These are phyloP conservation scores for Pythium rhizo-oryzae DNA, from an alignment of 352 stramenopile species.

Conservation along the genomic window DNA sequence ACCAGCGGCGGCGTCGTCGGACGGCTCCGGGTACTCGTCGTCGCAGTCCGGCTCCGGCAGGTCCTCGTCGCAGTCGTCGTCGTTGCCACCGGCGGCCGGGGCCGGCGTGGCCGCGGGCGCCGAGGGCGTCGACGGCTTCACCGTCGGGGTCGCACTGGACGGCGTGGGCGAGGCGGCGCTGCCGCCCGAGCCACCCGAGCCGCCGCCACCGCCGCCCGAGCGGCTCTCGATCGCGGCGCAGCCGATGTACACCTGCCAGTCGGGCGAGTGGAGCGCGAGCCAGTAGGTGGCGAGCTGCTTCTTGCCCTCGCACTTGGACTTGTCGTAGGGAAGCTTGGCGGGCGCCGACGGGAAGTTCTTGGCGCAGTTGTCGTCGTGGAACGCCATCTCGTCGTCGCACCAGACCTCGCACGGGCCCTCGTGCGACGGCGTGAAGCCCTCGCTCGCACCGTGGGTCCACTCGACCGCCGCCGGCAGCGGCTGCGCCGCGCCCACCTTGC, in stretches of 20 bases:
- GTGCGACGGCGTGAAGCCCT: slow-evolving; percentile 30
- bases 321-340: slow-evolving; percentile 21
- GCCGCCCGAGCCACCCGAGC: not conserved
- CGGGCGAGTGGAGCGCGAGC: slow-evolving; percentile 33
- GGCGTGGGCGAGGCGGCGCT: slow-evolving; percentile 4
- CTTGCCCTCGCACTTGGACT: slow-evolving; percentile 32
- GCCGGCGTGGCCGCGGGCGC: not conserved
- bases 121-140: slow-evolving; percentile 5
- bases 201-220: slow-evolving; percentile 15
- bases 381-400: slow-evolving; percentile 21
- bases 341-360: slow-evolving; percentile 12
- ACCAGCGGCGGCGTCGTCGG: not conserved
- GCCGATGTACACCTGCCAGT: slow-evolving; percentile 40
- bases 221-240: slow-evolving; percentile 29
- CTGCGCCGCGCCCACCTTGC: slow-evolving; percentile 6
- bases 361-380: slow-evolving; percentile 21
- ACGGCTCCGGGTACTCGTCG: slow-evolving; percentile 6
- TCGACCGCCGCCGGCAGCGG: slow-evolving; percentile 11
- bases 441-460: slow-evolving; percentile 11
- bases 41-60: slow-evolving; percentile 10
- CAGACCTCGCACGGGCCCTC: slow-evolving; percentile 28
- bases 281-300: slow-evolving; percentile 33
- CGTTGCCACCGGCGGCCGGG: slow-evolving; percentile 1
- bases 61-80: slow-evolving; percentile 9
- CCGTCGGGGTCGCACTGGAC: not conserved